Evolutionary conservation across 2,329 filamentous ascomycete species (phyloP), one percentile per base, ranked within the genome.

Genomic region (Cryphonectria parasitica): DNA sequence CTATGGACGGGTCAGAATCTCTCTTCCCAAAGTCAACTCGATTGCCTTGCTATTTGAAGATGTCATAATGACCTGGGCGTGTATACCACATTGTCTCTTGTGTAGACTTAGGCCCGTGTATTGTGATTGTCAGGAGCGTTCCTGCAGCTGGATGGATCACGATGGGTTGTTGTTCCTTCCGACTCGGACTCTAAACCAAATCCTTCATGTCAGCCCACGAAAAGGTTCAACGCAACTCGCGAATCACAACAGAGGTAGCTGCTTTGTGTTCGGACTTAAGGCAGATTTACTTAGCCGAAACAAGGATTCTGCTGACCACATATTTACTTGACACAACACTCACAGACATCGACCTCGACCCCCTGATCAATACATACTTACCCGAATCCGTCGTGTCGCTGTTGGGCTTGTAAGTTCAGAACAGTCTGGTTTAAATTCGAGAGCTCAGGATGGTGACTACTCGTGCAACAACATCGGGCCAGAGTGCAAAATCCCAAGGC

Each of bases 401-500:
- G 13, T 13, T 10, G 52, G 52, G 6, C 43, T 5, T 19, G 19
- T 6, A 28, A 0, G 4, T 15, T 5, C 25, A 56, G 52, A 15
- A 31, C n/a, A 28, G 11, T 28, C 10, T 56, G 15, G 17, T 28
- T 34, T 11, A 10, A 15, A 15, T 3, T 31, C 54, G 7, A 61
- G 34, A n/a, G 34, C 58, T n/a, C 61, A 45, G 36, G 36, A 64
- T 64, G 61, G 61, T 64, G 22, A 39, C 61, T n/a, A 28, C 25
- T 64, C 61, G 36, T 15, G 61, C 10, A 45, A 5, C 15, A 45
- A n/a, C 39, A 22, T 64, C 61, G 2, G 25, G 39, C 61, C 61
- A 45, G 61, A 15, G n/a, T 13, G n/a, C 39, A 1, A 19, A 22
- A 39, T 64, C 61, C 19, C 61, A 11, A 15, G n/a, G 61, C n/a